These are phyloP conservation scores for Bromus sterilis DNA, from an alignment of 176 grass and related monocot genomes.

Conservation along the genomic window DNA sequence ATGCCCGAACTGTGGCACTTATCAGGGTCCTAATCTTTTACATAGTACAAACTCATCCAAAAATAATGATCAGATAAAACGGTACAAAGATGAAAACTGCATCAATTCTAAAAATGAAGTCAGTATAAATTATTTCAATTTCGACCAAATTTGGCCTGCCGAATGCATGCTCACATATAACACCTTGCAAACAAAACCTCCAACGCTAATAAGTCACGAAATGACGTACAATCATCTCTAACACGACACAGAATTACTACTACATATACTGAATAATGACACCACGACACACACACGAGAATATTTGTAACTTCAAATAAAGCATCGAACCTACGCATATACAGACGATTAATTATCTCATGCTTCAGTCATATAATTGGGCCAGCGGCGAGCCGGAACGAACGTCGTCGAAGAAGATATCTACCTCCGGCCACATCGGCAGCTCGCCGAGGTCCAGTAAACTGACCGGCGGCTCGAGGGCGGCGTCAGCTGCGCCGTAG, in stretches of 20 bases:
- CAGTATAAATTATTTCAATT: not conserved
- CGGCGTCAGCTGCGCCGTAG: not conserved
- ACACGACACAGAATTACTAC: not conserved
- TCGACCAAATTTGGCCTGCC: not conserved
- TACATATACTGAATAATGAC: not conserved
- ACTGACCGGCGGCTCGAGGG: not conserved
- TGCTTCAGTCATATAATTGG: too few species aligned
- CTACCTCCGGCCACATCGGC: not conserved
- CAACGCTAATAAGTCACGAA: too few species aligned
- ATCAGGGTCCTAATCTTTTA: too few species aligned
- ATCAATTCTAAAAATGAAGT: not conserved
- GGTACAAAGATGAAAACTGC: not conserved
- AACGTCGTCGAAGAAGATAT: not conserved
- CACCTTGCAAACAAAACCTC: too few species aligned
- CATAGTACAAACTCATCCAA: too few species aligned
- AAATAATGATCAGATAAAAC: too few species aligned
- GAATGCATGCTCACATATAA: not conserved
- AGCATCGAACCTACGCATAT: not conserved
- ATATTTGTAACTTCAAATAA: not conserved
- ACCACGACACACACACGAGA: too few species aligned
- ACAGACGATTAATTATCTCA: not conserved
- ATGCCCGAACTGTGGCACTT: too few species aligned
- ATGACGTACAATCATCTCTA: not conserved
- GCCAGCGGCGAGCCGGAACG: not conserved
- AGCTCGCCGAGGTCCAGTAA: slow-evolving; percentile 20